Conservation (phyloP, 192 early-diverging fungal genomes). For the Helicostylum pulchrum region DNA sequence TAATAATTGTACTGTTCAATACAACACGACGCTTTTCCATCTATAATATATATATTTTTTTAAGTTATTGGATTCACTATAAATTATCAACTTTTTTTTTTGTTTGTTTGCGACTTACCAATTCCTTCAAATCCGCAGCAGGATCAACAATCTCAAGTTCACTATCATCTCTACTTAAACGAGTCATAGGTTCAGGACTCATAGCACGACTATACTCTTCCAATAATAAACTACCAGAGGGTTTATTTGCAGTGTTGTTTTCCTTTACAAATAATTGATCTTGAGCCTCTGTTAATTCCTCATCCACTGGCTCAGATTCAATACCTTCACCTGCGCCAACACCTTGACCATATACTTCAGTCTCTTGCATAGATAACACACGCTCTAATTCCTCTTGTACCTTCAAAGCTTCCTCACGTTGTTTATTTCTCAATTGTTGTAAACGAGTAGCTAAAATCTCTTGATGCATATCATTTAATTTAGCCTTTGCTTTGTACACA, state of each 20-base stretch:
- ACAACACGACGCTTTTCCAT: slow-evolving; percentile 51
- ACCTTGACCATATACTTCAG: slow-evolving; percentile 35
- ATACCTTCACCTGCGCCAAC: slow-evolving; percentile 38
- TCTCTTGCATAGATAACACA: slow-evolving; percentile 47
- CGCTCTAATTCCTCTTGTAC: slow-evolving; percentile 51
- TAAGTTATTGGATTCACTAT: too few relatives aligned
- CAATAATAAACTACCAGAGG: slow-evolving; percentile 26
- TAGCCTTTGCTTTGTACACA: slow-evolving; percentile 83
- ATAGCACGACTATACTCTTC: slow-evolving; percentile 60
- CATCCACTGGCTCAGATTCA: slow-evolving; percentile 43
- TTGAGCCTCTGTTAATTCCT: slow-evolving; percentile 47
- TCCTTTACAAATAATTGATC: slow-evolving; percentile 40
- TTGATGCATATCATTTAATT: slow-evolving; percentile 76
- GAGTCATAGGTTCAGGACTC: slow-evolving; percentile 56
- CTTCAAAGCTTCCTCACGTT: slow-evolving; percentile 52
- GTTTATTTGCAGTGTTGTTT: slow-evolving; percentile 44
- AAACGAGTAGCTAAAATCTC: slow-evolving; percentile 69
- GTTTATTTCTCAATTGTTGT: slow-evolving; percentile 62
- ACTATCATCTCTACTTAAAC: slow-evolving; percentile 53
- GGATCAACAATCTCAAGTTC: slow-evolving; percentile 55
- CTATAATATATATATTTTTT: slow-evolving; percentile 26
- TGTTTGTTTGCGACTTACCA: slow-evolving; percentile 52
- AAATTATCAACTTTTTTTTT: too few relatives aligned
- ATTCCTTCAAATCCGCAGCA: slow-evolving; percentile 53
- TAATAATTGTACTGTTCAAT: slow-evolving; percentile 52